phyloP scores from a whole-genome alignment of 768 basidiomycete species.

The Boletus fagicola region DNA sequence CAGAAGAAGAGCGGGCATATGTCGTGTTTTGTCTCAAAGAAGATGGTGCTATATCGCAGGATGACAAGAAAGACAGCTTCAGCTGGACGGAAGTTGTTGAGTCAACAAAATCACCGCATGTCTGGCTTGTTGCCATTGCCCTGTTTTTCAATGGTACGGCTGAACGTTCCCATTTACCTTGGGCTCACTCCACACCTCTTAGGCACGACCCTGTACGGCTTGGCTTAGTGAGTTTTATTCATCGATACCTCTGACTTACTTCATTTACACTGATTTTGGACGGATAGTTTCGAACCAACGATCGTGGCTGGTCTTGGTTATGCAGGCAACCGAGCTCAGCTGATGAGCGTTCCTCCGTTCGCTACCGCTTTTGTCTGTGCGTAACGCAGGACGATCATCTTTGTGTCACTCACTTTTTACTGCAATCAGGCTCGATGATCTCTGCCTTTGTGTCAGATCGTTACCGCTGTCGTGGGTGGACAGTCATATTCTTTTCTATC shows the following conservation, averaged over 20 bases:
- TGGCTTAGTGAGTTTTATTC: constrained; percentile 24
- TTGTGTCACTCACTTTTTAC: neutral
- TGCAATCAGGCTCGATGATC: constrained; percentile 35
- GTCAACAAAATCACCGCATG: constrained; percentile 52
- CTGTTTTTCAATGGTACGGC: constrained; percentile 53
- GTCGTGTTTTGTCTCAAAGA: constrained; percentile 30
- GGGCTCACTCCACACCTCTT: neutral
- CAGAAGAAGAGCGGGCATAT: constrained; percentile 48
- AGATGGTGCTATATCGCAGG: constrained; percentile 37
- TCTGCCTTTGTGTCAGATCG: constrained; percentile 52
- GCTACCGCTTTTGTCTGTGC: constrained; percentile 47
- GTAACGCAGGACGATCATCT: constrained; percentile 15
- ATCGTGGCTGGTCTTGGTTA: constrained; percentile 65
- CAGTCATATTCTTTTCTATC: constrained; percentile 31
- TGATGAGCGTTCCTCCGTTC: constrained; percentile 62
- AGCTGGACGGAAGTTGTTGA: constrained; percentile 55
- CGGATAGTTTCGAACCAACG: constrained; percentile 63
- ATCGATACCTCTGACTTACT: constrained; percentile 28
- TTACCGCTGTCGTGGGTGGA: constrained; percentile 48
- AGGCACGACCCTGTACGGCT: constrained; percentile 20
- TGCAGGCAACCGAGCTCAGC: constrained; percentile 50
- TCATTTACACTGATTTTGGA: constrained; percentile 30
- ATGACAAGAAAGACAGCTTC: constrained; percentile 46
- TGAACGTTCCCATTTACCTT: neutral
- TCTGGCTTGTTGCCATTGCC: constrained; percentile 47